Base-by-base conservation (phyloP, 2,329 filamentous ascomycete genomes). In the Alternaria triticimaculans region DNA sequence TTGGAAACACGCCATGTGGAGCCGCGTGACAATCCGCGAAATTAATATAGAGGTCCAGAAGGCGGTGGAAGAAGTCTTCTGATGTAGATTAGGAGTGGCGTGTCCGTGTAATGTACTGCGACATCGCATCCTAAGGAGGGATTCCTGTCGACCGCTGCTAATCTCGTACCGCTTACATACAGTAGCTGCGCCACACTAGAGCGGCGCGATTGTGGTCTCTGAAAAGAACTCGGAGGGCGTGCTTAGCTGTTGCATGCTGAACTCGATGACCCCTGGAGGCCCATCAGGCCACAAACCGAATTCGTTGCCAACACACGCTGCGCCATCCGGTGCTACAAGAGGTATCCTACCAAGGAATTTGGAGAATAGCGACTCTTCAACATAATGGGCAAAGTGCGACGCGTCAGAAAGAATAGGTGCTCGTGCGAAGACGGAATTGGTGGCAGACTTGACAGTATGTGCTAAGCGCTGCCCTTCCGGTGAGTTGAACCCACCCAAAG, bases 381-480 rank as follows among this genome's bases (percentile, higher is more conserved):
- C 21, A 21, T 21, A 23, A 14, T 48, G 44, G 12, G 44, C 21
- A 23, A 48, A 48, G 44, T 15, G 44, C 44, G 44, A 21, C 18
- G 44, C 37, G 20, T 55, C 51, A 11, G 51, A 43, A 15, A n/a
- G 51, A 7, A n/a, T 30, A 26, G 15, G 26, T 25, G 15, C 46
- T 41, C 44, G 51, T 21, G 26, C n/a, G 26, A 66, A 72, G 3
- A 69, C 56, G 8, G 60, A 67, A 20, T 68, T 64, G 2, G 58
- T 51, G 6, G 61, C 51, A 4, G 21, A 54, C 37, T 68, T 60
- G 15, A 73, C 68, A 20, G 64, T 49, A 8, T 49, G 43, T 10
- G 73, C 68, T 26, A 76, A 54, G 15, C 60, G 63, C 26, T 69
- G 64, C 30, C 72, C 74, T 48, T 71, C 73, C 15, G 68, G 66